Evolutionary conservation across 148 eudicot species (phyloP), one percentile per base, ranked within the genome.

Genomic region (Persicaria tinctoria): DNA sequence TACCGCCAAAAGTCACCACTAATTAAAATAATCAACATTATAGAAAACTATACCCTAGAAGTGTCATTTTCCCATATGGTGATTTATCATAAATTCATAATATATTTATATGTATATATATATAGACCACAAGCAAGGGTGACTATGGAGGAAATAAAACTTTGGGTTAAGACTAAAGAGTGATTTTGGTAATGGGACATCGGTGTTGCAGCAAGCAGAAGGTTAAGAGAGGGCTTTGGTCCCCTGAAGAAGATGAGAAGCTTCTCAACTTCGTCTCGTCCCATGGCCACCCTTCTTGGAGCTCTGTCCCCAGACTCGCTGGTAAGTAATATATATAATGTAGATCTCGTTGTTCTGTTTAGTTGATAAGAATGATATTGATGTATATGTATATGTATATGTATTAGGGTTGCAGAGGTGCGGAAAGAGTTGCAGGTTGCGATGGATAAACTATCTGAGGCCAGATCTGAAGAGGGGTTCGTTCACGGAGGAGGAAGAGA

Each of bases 401-500:
- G 13, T 68, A 13, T n/a, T 10, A 84, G 86, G 84, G 59, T 75
- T 84, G 9, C 84, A 84, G 72, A 76, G 86, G 50, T 84, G 86
- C 23, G 70, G 70, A 1, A 66, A 66, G 70, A 66, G 70, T 13
- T 66, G 70, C 18, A 13, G 70, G 38, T 18, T 66, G 10, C 13
- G 70, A 66, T 66, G 70, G 70, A 66, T 66, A 14, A 83, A 83
- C 72, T 83, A 83, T 70, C 8, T 84, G 60, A 76, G 86, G 16
- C 86, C 86, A 8, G 84, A 84, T 54, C 51, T 84, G 8, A 84
- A 75, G 60, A 79, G 80, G 51, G 86, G 86, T 8, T 59, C 84
- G 23, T 84, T 84, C 38, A 84, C 84, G 6, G 84, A 84, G 14
- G 84, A 84, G 14, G 86, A 84, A 71, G 86, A 84, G 54, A 73